A percentile compares a stretch with the other conserved stretches of the same genome.
These are phyloP conservation scores for Oryza nivara DNA, from an alignment of 176 grass and related monocot species.

Conservation along the genomic window DNA sequence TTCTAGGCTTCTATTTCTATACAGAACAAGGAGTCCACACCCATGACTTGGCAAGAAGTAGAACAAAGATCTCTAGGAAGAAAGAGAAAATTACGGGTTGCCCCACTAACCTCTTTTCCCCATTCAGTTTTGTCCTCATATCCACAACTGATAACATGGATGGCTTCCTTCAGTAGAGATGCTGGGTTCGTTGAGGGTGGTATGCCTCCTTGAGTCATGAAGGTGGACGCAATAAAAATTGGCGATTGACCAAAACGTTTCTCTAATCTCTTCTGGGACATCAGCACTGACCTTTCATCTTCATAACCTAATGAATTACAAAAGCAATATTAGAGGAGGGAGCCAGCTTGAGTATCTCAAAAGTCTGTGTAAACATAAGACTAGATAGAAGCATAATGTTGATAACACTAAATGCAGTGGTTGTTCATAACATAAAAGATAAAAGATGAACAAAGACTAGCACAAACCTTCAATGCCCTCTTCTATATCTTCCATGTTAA, in stretches of 20 bases:
- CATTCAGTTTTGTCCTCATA: slow-evolving; percentile 99
- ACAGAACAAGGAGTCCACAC: not conserved
- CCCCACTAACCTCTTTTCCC: slow-evolving; percentile 92
- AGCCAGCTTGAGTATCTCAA: slow-evolving; percentile 21
- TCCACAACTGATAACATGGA: slow-evolving; percentile 97
- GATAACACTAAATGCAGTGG: not conserved
- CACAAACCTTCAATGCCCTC: slow-evolving; percentile 92
- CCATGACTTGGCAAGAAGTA: not conserved
- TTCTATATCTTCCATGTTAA: slow-evolving; percentile 99
- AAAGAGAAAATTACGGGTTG: not conserved
- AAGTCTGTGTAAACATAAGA: not conserved
- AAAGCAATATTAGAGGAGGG: slow-evolving; percentile 33
- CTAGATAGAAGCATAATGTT: slow-evolving; percentile 24
- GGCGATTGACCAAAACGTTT: slow-evolving; percentile 98
- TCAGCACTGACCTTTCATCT: slow-evolving; percentile 92
- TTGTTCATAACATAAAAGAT: slow-evolving; percentile 18
- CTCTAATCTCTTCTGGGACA: slow-evolving; percentile 95
- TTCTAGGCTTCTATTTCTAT: not conserved
- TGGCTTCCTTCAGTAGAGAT: slow-evolving; percentile 96
- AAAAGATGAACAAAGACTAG: slow-evolving; percentile 7
- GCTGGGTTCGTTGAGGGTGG: slow-evolving; percentile 92
- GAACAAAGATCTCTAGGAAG: slow-evolving; percentile 16
- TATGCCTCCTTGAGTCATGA: slow-evolving; percentile 92
- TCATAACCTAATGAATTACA: slow-evolving; percentile 70
- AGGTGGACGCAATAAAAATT: slow-evolving; percentile 92